These are phyloP conservation scores for Trichocladium antarcticum DNA, from an alignment of 495 filamentous ascomycete genomes.

Conservation along the genomic window DNA sequence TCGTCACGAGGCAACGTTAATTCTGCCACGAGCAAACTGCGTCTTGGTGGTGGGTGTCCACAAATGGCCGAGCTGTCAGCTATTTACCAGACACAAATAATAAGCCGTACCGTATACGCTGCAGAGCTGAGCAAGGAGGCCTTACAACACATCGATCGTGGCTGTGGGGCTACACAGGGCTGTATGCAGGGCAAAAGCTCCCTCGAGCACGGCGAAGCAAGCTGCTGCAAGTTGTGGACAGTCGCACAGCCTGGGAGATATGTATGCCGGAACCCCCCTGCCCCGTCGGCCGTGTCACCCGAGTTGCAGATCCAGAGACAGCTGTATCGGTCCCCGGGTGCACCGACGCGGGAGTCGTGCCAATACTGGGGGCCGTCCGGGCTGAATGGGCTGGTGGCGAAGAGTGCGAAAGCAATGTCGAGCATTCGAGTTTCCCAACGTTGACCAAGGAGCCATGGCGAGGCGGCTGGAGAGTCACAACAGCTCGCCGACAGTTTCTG, in stretches of 20 bases:
- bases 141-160: neutral
- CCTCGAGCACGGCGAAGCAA: neutral
- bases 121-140: neutral
- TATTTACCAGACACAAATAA: no score
- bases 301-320: neutral
- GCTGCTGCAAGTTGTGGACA: neutral
- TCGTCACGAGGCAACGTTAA: constrained; percentile 1
- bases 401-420: no score
- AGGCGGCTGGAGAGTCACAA: no score
- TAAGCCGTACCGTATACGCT: no score
- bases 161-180: neutral
- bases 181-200: neutral
- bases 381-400: no score
- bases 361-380: neutral
- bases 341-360: neutral
- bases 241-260: neutral
- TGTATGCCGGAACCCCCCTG: constrained; percentile 5
- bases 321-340: neutral
- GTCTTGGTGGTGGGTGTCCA: neutral
- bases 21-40: neutral
- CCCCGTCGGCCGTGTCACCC: neutral
- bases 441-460: no score
- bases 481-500: no score
- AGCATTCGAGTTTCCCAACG: no score
- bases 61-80: neutral